Percentiles rank a stretch among this genome's conserved stretches.
Conservation (phyloP, 2,329 filamentous ascomycete species). For the Diaporthe nobilis region DNA sequence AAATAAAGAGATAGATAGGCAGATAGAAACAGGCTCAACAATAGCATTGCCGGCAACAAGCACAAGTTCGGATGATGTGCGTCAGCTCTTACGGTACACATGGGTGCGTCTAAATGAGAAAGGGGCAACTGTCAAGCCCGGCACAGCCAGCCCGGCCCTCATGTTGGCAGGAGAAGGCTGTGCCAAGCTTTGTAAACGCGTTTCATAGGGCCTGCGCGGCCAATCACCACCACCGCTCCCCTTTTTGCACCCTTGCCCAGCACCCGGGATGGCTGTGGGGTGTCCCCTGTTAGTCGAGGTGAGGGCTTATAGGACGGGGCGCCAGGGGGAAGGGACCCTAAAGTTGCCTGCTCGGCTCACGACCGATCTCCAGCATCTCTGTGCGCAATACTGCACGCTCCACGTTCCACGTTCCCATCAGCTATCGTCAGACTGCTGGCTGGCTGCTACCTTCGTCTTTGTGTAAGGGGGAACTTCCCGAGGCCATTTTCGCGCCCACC, state of each 20-base stretch:
- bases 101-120: conserved; percentile 32
- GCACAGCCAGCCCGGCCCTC: conserved; percentile 21
- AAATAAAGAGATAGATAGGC: not conserved
- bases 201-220: conserved; percentile 25
- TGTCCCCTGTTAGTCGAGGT: conserved; percentile 21
- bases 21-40: conserved; percentile 16
- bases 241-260: conserved; percentile 24
- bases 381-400: not conserved
- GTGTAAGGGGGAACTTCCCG: not conserved
- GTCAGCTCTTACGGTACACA: conserved; percentile 22
- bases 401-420: not conserved
- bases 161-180: conserved; percentile 6
- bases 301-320: conserved; percentile 13
- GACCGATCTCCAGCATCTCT: conserved; percentile 28
- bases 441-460: not conserved
- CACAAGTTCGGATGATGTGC: conserved; percentile 27
- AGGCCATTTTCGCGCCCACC: not conserved
- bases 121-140: conserved; percentile 39
- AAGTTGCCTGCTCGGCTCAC: conserved; percentile 23
- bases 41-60: conserved; percentile 12
- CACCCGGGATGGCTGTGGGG: conserved; percentile 24
- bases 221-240: conserved; percentile 19
- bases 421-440: not conserved
- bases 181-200: conserved; percentile 37
- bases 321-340: not conserved